A percentile compares a stretch with the other conserved stretches of the same genome.
These are phyloP conservation scores for Candida sanyaensis DNA, from an alignment of 1,139 yeast species.

Conservation along the genomic window DNA sequence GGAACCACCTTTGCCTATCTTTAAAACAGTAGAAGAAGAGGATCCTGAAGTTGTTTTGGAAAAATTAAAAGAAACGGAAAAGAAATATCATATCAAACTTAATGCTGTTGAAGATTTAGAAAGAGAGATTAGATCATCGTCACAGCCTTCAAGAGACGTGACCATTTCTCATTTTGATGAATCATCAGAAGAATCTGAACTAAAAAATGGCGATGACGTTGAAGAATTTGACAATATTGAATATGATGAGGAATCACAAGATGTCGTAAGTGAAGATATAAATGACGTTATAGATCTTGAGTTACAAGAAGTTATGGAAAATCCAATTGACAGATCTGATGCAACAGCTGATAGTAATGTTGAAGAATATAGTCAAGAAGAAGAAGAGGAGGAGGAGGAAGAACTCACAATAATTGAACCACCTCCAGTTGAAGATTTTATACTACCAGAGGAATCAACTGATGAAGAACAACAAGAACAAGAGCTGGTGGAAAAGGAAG, in stretches of 20 bases:
- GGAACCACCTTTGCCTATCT: slow-evolving; percentile 23
- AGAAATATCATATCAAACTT: slow-evolving; percentile 33
- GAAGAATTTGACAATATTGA: background rate
- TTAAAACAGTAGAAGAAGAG: slow-evolving; percentile 35
- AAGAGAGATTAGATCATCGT: slow-evolving; percentile 14
- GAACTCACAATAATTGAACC: slow-evolving; percentile 8
- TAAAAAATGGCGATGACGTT: background rate
- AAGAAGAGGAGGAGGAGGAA: slow-evolving; percentile 2
- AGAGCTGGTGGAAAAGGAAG: slow-evolving; percentile 5
- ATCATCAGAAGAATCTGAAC: background rate
- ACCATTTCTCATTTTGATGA: background rate
- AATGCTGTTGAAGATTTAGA: slow-evolving; percentile 33
- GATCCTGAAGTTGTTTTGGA: slow-evolving; percentile 30
- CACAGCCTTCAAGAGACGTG: background rate
- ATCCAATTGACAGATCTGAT: slow-evolving; percentile 7
- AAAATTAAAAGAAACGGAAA: slow-evolving; percentile 33
- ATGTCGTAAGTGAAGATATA: slow-evolving; percentile 5
- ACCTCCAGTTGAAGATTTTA: slow-evolving; percentile 1
- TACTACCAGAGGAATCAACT: background rate
- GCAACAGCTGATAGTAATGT: background rate
- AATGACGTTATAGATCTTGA: slow-evolving; percentile 11
- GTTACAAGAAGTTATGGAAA: background rate
- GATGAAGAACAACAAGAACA: slow-evolving; percentile 1
- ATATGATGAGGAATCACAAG: slow-evolving; percentile 1
- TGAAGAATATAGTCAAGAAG: background rate